Evolutionary conservation across 495 filamentous ascomycete genomes (phyloP), one percentile per base, ranked within the genome.

Genomic region (Hyphodiscus hymeniophilus): DNA sequence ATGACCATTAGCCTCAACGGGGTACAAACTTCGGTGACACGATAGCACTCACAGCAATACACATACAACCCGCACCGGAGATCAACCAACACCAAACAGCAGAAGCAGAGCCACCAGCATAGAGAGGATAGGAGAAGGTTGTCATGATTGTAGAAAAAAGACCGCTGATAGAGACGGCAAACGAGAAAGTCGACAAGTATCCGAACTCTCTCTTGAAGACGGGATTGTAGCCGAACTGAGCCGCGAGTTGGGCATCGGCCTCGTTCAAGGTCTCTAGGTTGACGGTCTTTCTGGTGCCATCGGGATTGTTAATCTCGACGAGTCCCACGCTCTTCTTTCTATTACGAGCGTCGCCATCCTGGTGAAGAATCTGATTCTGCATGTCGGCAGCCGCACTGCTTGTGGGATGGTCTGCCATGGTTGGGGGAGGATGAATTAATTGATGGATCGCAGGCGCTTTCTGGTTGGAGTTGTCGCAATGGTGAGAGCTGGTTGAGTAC

Each of bases 61-160:
- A 79, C 72, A 75, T 75, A 45, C 76, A 80, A 3, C 80, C 80
- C 26, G 67, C 63, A 26, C 79, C 79, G n/a, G 74, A 76, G 26
- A 82, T 73, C 8, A 80, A 56, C 79, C 79, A 82, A 57, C 70
- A 80, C 80, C 79, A 84, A 39, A 84, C 70, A 13, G 73, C 76
- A 28, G 77, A 67, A 23, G 77, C 71, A 16, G 74, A 69, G 10
- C 80, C 78, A 35, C 79, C 79, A 5, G 80, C 78, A 45, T 69
- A 61, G 23, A 82, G 67, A 0, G 77, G 77, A 56, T 79, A 82
- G 7, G 66, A 65, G 63, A 80, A 74, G 30, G 79, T 82, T 1
- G 78, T 81, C 59, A 76, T 73, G 51, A 80, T 67, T 3, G 75
- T 79, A 16, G 76, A 63, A 53, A 80, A 82, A 11, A 81, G 64